Evolutionary conservation across 495 filamentous ascomycete genomes (phyloP).

Genomic region (Penicillium diatomitis): DNA sequence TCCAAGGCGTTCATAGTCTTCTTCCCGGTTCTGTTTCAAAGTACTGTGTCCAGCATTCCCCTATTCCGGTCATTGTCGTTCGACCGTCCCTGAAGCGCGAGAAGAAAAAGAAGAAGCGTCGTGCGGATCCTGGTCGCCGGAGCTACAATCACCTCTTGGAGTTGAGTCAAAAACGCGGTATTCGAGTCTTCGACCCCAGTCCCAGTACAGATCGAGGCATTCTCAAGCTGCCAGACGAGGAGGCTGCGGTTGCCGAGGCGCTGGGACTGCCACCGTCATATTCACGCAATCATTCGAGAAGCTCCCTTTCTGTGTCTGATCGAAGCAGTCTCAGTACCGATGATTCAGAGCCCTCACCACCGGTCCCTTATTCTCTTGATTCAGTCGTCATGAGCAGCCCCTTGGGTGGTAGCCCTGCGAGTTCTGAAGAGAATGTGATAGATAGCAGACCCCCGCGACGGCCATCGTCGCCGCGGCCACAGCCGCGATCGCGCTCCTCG

Average conservation of each 20-base stretch:
- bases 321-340: slow-evolving; percentile 30
- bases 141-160: slow-evolving; percentile 76
- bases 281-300: slow-evolving; percentile 25
- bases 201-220: slow-evolving; percentile 32
- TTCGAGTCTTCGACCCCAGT: slow-evolving; percentile 44
- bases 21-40: slow-evolving; percentile 90
- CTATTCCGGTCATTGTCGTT: slow-evolving; percentile 95
- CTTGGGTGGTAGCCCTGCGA: slow-evolving; percentile 21
- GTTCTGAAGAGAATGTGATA: slow-evolving; percentile 31
- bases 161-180: slow-evolving; percentile 44
- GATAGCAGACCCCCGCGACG: slow-evolving; percentile 6
- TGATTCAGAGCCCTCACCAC: slow-evolving; percentile 19
- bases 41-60: slow-evolving; percentile 92
- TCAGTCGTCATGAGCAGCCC: slow-evolving; percentile 24
- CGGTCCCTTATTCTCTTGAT: slow-evolving; percentile 20
- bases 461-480: slow-evolving; percentile 3
- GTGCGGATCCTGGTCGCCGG: slow-evolving; percentile 65
- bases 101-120: slow-evolving; percentile 86
- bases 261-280: slow-evolving; percentile 50
- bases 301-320: slow-evolving; percentile 43
- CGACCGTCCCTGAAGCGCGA: slow-evolving; percentile 80
- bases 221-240: slow-evolving; percentile 44
- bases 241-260: slow-evolving; percentile 64
- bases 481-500: not conserved
- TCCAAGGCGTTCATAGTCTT: slow-evolving; percentile 85